Evolutionary conservation across 345 rosid species (phyloP).

Genomic region (Melastoma malabathricum): DNA sequence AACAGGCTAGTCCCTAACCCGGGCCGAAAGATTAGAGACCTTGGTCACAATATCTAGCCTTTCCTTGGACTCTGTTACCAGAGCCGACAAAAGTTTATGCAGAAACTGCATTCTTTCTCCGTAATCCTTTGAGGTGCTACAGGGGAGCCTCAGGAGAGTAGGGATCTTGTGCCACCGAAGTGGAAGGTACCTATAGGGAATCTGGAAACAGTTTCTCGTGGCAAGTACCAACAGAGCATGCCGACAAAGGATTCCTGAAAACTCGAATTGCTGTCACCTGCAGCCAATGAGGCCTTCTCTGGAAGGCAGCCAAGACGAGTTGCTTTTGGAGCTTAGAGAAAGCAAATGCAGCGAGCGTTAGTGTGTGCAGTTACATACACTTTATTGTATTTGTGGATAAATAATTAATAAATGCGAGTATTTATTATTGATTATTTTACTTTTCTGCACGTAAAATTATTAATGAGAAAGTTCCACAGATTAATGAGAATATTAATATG

Average conservation of each 20-base stretch:
- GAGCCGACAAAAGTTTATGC: conserved; percentile 62
- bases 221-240: conserved; percentile 93
- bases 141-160: conserved; percentile 30
- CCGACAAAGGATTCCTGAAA: conserved; percentile 89
- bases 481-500: too few species aligned
- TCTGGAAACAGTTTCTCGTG: conserved; percentile 82
- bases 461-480: too few species aligned
- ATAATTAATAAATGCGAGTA: too few species aligned
- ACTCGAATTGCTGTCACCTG: conserved; percentile 89
- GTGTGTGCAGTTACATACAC: too few species aligned
- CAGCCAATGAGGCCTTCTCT: conserved; percentile 83
- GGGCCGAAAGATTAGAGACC: conserved; percentile 57
- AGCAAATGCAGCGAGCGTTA: too few species aligned
- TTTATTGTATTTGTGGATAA: too few species aligned
- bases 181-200: conserved; percentile 81
- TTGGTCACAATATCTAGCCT: conserved; percentile 72
- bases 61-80: conserved; percentile 69
- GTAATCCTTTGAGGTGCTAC: conserved; percentile 30
- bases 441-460: too few species aligned
- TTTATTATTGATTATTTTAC: too few species aligned
- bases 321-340: conserved; percentile 95
- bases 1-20: conserved; percentile 62
- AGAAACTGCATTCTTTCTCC: conserved; percentile 60
- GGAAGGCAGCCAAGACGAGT: conserved; percentile 82
- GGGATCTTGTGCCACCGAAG: conserved; percentile 69